phyloP scores from a whole-genome alignment of 805 yeast genomes.

The Danielia reshetovae region DNA sequence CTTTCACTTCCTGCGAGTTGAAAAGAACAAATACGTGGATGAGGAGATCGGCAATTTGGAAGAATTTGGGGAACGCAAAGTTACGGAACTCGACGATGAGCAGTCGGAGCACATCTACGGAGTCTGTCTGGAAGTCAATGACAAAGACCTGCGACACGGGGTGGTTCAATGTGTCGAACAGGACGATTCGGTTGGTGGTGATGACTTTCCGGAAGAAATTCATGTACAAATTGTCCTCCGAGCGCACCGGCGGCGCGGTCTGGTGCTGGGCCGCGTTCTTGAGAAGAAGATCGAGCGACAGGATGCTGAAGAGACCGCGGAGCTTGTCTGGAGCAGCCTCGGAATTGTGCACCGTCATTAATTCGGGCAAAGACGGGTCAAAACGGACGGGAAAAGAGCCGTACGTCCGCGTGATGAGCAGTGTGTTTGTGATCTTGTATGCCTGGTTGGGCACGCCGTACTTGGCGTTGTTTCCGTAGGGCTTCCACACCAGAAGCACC shows the following conservation, averaged over 20 bases:
- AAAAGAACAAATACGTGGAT: constrained; percentile 34
- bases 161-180: constrained; percentile 84
- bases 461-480: constrained; percentile 52
- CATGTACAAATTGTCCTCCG: constrained; percentile 42
- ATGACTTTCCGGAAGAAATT: constrained; percentile 56
- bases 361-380: constrained; percentile 36
- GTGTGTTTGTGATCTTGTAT: constrained; percentile 49
- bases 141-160: constrained; percentile 76
- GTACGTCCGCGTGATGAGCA: constrained; percentile 44
- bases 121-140: constrained; percentile 49
- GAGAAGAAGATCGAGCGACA: constrained; percentile 32
- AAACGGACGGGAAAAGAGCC: constrained; percentile 59
- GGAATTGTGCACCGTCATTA: constrained; percentile 28
- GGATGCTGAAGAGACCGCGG: constrained; percentile 32
- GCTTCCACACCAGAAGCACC: constrained; percentile 45
- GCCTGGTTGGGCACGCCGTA: constrained; percentile 38
- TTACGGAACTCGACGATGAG: constrained; percentile 46
- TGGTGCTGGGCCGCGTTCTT: constrained; percentile 11
- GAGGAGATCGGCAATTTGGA: constrained; percentile 62
- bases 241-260: neutral
- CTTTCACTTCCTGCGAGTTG: constrained; percentile 19
- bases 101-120: constrained; percentile 53
- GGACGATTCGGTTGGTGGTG: constrained; percentile 56
- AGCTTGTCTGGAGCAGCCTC: constrained; percentile 10
- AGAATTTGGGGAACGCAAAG: constrained; percentile 58